Base-by-base conservation (phyloP, 768 basidiomycete species). In the Mycena indigotica region DNA sequence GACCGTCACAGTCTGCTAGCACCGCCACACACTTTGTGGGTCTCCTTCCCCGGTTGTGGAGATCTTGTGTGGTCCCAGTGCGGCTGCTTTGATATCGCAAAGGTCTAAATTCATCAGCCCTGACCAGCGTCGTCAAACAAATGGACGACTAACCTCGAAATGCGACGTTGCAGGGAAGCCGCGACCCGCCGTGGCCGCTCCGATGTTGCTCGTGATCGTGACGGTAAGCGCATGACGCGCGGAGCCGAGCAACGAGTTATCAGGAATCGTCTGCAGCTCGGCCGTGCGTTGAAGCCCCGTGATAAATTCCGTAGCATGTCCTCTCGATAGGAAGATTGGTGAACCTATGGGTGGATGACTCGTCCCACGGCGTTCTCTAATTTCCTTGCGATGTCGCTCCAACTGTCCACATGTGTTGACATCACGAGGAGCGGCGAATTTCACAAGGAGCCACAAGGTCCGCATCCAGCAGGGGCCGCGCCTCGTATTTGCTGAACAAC, bases 111-210 rank as follows among this genome's bases (percentile, higher is more conserved):
- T 24, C 21, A n/a, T n/a, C n/a, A n/a, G n/a, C n/a, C n/a, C n/a
- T n/a, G n/a, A n/a, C n/a, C n/a, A n/a, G n/a, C n/a, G n/a, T n/a
- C n/a, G n/a, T n/a, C n/a, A n/a, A n/a, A n/a, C n/a, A n/a, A n/a
- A n/a, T n/a, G n/a, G n/a, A n/a, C 17, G 32, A 35, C 32, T 17
- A 38, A 63, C 62, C 62, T 53, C 82, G 68, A 59, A 81, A 72
- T 1, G 82, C 81, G 48, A 84, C 69, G 56, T 82, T 72, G 73
- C 76, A 85, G 0, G 84, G 80, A 63, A 84, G 83, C 16, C 77
- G 71, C 4, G 72, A 67, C 68, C 75, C 75, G 3, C 55, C 60
- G 4, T 25, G 28, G 1, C 51, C 26, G 1, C 46, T 21, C 30
- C 2, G 39, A 53, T 29, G 24, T 21, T 56, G 54, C 38, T 65